A percentile compares a stretch with the other conserved stretches of the same genome.
phyloP scores from a whole-genome alignment of 805 yeast genomes.

The Candida sakaeoensis region DNA sequence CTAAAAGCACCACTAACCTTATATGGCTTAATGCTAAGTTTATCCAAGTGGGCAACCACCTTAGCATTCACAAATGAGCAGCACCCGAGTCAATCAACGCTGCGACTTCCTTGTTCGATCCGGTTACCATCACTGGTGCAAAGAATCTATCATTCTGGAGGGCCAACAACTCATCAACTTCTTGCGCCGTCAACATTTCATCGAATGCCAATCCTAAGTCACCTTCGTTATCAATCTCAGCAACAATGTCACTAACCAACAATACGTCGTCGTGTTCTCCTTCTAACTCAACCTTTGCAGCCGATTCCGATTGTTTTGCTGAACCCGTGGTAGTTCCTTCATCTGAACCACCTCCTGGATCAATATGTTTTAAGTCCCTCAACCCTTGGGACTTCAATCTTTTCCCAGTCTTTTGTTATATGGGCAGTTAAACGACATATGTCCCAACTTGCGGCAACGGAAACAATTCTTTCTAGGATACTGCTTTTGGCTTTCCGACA shows the following conservation, averaged over 20 bases:
- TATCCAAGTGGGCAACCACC: neutral
- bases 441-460: neutral
- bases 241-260: neutral
- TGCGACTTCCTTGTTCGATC: neutral
- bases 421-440: neutral
- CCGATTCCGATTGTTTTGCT: too few species aligned
- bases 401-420: neutral
- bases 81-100: neutral
- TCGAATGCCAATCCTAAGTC: neutral
- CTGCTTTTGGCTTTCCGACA: neutral
- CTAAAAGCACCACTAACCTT: neutral
- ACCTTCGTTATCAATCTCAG: neutral
- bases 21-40: neutral
- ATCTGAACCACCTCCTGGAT: neutral
- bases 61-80: neutral
- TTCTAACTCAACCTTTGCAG: neutral
- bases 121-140: neutral
- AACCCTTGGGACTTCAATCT: neutral
- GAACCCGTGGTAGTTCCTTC: neutral
- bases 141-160: neutral
- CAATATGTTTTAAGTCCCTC: neutral
- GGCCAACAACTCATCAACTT: neutral
- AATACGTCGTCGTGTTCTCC: neutral
- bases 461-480: neutral
- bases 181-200: neutral